Evolutionary conservation across 129 eudicot genomes (phyloP), one percentile per base, ranked within the genome.

Genomic region (Tagetes erecta): DNA sequence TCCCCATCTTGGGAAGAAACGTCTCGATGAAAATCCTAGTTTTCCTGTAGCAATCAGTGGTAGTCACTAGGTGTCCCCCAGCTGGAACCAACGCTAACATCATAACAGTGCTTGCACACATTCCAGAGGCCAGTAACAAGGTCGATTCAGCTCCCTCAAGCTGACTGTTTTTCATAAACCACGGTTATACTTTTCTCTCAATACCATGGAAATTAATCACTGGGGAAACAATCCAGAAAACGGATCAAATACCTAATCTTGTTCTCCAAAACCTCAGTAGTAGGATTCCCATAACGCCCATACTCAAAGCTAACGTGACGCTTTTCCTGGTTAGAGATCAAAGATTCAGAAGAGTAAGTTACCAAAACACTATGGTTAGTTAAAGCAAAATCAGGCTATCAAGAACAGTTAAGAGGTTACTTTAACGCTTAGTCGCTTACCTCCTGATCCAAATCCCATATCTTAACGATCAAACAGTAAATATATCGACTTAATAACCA

Each of bases 141-240:
- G 98, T 93, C 64, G 98, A 90, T 78, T 93, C 98, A 49, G 98
- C 96, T 60, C 96, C 97, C 83, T 93, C 98, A 52, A 93, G 98
- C 38, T 95, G 92, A 88, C 98, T 93, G 85, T 75, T 71, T 36
- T 78, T 33, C 69, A 55, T 13, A 71, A 68, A 41, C 4, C 57
- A 67, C 41, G 9, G 13, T 49, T 62, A 20, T 30, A 34, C 20
- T 8, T 6, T 27, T 68, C 8, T 31, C 70, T 14, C 31, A 1
- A 42, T 71, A 55, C 52, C 8, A 41, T 34, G 34, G 44, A 67
- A 37, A 0, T 39, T 45, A 9, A 50, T 41, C 13, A 74, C 2
- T 27, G 0, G 56, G 35, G 27, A 49, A 56, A 71, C 4, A 7
- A 80, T 1, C 33, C 2, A 42, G 30, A n/a, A 35, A 12, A 64